Percentiles rank a stretch among this genome's conserved stretches.
These are phyloP conservation scores for Heterobasidion irregulare DNA, from an alignment of 1,284 basidiomycete genomes.

Conservation along the genomic window DNA sequence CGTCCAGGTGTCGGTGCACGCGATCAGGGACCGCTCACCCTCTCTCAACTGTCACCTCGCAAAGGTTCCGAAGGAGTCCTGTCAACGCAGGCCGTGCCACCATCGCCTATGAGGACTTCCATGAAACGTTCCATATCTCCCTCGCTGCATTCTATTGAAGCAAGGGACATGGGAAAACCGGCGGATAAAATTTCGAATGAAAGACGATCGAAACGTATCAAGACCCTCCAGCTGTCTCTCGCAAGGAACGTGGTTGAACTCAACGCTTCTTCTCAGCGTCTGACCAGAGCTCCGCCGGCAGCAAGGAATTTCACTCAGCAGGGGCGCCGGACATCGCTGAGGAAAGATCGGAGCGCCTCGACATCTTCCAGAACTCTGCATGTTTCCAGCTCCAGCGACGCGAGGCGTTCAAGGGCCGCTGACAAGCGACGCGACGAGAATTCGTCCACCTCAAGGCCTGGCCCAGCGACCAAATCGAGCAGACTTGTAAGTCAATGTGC, in stretches of 20 bases:
- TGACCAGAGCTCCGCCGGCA: neutral
- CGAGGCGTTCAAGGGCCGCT: neutral
- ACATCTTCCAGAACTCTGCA: neutral
- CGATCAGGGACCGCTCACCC: slow-evolving; percentile 9
- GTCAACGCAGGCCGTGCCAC: slow-evolving; percentile 2
- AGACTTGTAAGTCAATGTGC: neutral
- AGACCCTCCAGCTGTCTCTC: slow-evolving; percentile 1
- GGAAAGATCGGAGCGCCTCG: neutral
- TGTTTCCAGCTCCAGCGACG: neutral
- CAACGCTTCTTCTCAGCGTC: neutral
- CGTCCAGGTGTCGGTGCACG: neutral
- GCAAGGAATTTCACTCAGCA: neutral
- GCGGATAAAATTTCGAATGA: neutral
- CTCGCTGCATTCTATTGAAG: neutral
- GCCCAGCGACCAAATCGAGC: neutral
- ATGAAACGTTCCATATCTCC: slow-evolving; percentile 29
- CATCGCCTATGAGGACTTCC: slow-evolving; percentile 20
- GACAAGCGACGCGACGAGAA: neutral
- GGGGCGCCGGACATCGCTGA: neutral
- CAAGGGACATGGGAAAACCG: neutral
- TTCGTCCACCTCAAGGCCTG: neutral
- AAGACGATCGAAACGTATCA: slow-evolving; percentile 2
- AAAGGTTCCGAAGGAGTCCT: slow-evolving; percentile 1
- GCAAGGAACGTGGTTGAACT: neutral
- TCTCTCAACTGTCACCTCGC: slow-evolving; percentile 9